Evolutionary conservation across 306 rosid genomes (phyloP).

Genomic region (Potentilla sterilis): DNA sequence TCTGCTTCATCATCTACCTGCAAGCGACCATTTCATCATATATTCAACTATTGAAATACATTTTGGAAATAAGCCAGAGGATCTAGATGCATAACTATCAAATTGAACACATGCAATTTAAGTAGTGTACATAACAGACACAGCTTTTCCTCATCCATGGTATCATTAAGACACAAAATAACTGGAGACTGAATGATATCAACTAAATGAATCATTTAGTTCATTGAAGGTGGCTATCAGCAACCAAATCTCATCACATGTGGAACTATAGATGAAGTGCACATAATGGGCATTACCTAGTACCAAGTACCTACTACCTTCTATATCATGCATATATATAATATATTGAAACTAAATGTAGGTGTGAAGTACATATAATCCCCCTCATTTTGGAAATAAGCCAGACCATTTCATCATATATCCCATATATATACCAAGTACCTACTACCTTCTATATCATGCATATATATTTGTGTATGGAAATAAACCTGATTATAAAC

Average conservation of each 20-base stretch:
- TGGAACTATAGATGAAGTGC: not conserved
- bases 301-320: not conserved
- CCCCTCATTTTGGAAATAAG: no score
- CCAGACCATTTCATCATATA: no score
- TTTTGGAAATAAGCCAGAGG: not conserved
- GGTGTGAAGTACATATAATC: not conserved
- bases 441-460: no score
- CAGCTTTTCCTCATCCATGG: not conserved
- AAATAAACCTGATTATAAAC: not conserved
- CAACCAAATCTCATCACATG: no score
- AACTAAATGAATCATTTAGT: not conserved
- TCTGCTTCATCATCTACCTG: conserved; percentile 58
- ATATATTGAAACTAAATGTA: not conserved
- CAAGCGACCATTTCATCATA: conserved; percentile 23
- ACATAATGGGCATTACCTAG: not conserved
- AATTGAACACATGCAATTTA: not conserved
- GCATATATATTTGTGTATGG: no score
- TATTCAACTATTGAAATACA: not conserved
- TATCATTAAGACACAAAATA: not conserved
- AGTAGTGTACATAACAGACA: not conserved
- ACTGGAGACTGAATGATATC: no score
- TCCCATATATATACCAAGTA: no score
- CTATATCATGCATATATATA: not conserved
- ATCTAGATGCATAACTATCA: not conserved
- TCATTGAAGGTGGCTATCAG: not conserved